Evolutionary conservation across 495 filamentous ascomycete species (phyloP).

Genomic region (Hypoxylon subgilvum): DNA sequence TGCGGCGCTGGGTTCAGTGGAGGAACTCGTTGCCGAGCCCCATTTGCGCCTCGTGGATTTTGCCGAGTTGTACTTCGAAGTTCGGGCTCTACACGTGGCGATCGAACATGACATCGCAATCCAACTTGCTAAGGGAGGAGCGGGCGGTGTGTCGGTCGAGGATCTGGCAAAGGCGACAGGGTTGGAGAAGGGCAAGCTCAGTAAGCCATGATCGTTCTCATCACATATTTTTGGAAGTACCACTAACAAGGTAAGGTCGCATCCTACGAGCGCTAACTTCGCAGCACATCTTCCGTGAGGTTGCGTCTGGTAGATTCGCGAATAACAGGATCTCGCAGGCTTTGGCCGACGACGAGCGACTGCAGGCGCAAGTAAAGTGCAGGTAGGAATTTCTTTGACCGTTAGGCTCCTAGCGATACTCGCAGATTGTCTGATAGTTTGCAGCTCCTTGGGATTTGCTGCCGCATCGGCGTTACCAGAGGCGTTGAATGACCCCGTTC

Average conservation of each 20-base stretch:
- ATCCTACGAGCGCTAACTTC: slow-evolving; percentile 25
- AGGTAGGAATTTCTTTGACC: slow-evolving; percentile 32
- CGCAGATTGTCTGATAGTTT: neutral
- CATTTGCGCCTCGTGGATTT: slow-evolving; percentile 41
- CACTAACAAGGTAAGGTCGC: slow-evolving; percentile 22
- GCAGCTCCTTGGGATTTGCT: slow-evolving; percentile 34
- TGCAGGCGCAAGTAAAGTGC: slow-evolving; percentile 36
- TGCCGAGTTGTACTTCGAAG: slow-evolving; percentile 41
- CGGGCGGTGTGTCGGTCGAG: slow-evolving; percentile 32
- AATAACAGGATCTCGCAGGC: slow-evolving; percentile 43
- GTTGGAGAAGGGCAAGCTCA: slow-evolving; percentile 38
- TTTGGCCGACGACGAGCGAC: slow-evolving; percentile 38
- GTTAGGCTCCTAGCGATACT: neutral
- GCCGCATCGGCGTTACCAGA: slow-evolving; percentile 44
- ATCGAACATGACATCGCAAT: slow-evolving; percentile 41
- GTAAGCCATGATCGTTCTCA: slow-evolving; percentile 20
- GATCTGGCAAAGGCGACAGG: slow-evolving; percentile 34
- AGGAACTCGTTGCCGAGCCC: slow-evolving; percentile 41
- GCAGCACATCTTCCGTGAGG: slow-evolving; percentile 34
- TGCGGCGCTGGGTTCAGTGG: slow-evolving; percentile 38
- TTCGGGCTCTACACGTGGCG: slow-evolving; percentile 42
- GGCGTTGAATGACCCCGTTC: slow-evolving; percentile 35
- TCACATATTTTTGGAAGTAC: neutral
- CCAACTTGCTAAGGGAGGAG: slow-evolving; percentile 31
- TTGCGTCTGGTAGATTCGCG: slow-evolving; percentile 25